A percentile compares a stretch with the other conserved stretches of the same genome.
Evolutionary conservation across 805 yeast species (phyloP).

Genomic region (Suhomyces vadensis): DNA sequence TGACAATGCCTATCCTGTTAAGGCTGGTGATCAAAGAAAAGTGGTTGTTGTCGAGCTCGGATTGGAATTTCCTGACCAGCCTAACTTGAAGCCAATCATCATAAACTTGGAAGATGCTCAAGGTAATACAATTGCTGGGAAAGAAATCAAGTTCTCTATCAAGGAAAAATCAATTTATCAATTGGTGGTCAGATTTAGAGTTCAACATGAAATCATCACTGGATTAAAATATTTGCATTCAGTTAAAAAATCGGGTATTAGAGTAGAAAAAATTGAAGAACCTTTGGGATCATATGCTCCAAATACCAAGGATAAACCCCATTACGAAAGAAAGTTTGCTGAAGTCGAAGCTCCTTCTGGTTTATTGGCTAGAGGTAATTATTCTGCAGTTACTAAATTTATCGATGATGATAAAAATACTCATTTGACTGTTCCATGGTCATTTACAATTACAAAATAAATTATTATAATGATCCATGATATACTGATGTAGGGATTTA

Average conservation of each 20-base stretch:
- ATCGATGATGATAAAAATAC: constrained; percentile 80
- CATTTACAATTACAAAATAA: constrained; percentile 74
- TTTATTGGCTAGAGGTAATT: constrained; percentile 81
- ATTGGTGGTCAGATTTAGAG: constrained; percentile 71
- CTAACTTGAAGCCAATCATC: constrained; percentile 57
- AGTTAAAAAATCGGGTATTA: constrained; percentile 83
- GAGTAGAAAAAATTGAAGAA: constrained; percentile 83
- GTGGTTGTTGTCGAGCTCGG: constrained; percentile 82
- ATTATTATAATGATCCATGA: constrained; percentile 2
- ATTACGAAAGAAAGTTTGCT: constrained; percentile 55
- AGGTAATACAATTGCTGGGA: constrained; percentile 55
- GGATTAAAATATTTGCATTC: constrained; percentile 85
- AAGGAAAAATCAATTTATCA: constrained; percentile 78
- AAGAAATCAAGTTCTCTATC: constrained; percentile 68
- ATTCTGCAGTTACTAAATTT: constrained; percentile 78
- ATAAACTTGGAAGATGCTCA: constrained; percentile 64
- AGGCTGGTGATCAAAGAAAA: constrained; percentile 68
- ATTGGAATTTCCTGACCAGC: constrained; percentile 62
- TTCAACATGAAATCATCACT: constrained; percentile 88
- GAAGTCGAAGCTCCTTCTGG: constrained; percentile 91
- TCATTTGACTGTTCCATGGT: constrained; percentile 81
- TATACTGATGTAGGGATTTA: too few species aligned
- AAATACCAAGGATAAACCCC: constrained; percentile 76
- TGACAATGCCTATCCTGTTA: constrained; percentile 59
- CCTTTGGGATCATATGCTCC: constrained; percentile 93